Evolutionary conservation across 1,284 basidiomycete genomes (phyloP).

Genomic region (Austroboletus niveus): DNA sequence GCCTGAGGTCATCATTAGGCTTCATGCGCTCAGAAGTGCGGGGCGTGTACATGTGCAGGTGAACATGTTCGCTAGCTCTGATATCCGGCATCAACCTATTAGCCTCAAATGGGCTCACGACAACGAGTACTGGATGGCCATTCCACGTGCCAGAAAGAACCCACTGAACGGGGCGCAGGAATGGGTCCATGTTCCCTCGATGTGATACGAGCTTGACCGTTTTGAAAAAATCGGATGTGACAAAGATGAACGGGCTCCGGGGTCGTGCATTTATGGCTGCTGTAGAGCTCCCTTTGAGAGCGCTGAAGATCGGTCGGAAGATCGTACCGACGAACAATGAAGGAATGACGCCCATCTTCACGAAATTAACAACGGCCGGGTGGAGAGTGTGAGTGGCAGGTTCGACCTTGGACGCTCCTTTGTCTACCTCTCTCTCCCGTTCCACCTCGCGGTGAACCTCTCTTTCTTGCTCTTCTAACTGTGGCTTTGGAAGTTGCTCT

Average conservation of each 20-base stretch:
- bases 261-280: neutral
- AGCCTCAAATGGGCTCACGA: constrained; percentile 36
- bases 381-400: constrained; percentile 12
- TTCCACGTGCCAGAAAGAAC: constrained; percentile 27
- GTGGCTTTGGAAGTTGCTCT: neutral
- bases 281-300: constrained; percentile 2
- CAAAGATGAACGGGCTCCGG: constrained; percentile 18
- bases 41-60: neutral
- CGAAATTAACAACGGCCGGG: constrained; percentile 16
- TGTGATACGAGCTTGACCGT: no score
- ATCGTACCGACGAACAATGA: neutral
- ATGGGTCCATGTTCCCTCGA: constrained; percentile 19
- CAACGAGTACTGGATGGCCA: constrained; percentile 24
- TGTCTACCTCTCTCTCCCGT: neutral
- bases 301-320: constrained; percentile 4
- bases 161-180: constrained; percentile 42
- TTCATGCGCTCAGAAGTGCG: neutral
- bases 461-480: neutral
- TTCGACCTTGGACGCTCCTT: neutral
- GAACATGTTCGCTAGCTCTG: neutral
- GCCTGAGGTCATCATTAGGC: neutral
- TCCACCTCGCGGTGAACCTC: neutral
- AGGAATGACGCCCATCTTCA: constrained; percentile 13
- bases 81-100: neutral
- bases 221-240: no score